A percentile compares a stretch with the other conserved stretches of the same genome.
Evolutionary conservation across 371 early-diverging fungal species (phyloP).

Genomic region (Mucor indicus): DNA sequence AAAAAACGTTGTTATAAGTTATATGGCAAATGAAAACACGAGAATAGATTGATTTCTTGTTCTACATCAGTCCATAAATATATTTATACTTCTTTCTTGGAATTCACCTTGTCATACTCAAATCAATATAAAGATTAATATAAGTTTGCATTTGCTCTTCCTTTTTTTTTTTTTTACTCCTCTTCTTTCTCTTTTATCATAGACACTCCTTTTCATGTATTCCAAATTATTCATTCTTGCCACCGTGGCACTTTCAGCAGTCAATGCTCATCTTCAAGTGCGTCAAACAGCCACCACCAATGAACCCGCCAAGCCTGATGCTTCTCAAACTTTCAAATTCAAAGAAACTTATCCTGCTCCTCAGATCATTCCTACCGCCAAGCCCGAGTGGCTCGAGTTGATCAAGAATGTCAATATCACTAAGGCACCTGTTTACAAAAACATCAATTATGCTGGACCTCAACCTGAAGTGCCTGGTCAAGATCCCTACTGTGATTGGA

Average conservation of each 20-base stretch:
- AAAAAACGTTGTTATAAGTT: too few relatives aligned
- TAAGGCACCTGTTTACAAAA: constrained; percentile 38
- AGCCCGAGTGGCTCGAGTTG: constrained; percentile 49
- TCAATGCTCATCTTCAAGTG: constrained; percentile 14
- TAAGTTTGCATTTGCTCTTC: too few relatives aligned
- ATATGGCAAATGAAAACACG: too few relatives aligned
- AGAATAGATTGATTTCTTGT: too few relatives aligned
- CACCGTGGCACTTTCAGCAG: constrained; percentile 18
- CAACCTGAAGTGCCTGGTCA: constrained; percentile 18
- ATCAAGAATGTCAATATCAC: constrained; percentile 34
- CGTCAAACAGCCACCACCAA: neutral
- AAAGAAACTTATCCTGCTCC: constrained; percentile 35
- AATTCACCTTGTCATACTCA: too few relatives aligned
- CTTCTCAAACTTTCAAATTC: constrained; percentile 26
- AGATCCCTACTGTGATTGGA: constrained; percentile 57
- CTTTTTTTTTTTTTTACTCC: neutral
- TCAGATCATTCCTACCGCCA: constrained; percentile 36
- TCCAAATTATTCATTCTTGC: constrained; percentile 23
- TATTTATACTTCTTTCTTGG: too few relatives aligned
- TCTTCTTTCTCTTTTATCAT: constrained; percentile 2
- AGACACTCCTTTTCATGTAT: constrained; percentile 4
- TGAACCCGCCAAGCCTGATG: constrained; percentile 5
- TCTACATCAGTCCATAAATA: too few relatives aligned
- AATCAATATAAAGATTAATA: too few relatives aligned
- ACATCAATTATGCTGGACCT: constrained; percentile 15